These are phyloP conservation scores for Pilaira anomala DNA, from an alignment of 192 early-diverging fungal species.

Conservation along the genomic window DNA sequence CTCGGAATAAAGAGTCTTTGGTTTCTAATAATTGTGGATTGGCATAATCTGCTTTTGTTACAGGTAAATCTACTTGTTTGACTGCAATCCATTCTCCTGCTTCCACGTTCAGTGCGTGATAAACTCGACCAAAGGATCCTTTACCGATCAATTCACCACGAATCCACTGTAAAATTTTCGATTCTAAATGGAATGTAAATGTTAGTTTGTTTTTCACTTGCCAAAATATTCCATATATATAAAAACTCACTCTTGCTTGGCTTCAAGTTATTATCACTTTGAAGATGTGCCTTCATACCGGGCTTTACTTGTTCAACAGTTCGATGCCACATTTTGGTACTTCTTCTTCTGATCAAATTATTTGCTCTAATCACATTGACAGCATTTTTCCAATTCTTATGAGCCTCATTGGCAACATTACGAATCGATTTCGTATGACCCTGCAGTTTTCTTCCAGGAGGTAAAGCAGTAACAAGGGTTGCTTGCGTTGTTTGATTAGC, in stretches of 20 bases:
- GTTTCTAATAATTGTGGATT: conserved; percentile 43
- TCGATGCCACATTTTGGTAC: conserved; percentile 56
- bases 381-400: conserved; percentile 26
- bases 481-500: conserved; percentile 16
- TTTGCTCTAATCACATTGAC: conserved; percentile 34
- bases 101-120: conserved; percentile 68
- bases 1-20: conserved; percentile 62
- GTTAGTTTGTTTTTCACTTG: no score
- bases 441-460: conserved; percentile 12
- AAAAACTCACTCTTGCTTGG: not conserved
- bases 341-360: conserved; percentile 37
- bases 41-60: conserved; percentile 42
- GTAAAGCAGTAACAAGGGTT: conserved; percentile 18
- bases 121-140: conserved; percentile 80
- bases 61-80: conserved; percentile 74
- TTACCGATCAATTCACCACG: conserved; percentile 79
- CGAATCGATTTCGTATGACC: conserved; percentile 52
- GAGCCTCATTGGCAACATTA: conserved; percentile 48
- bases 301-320: conserved; percentile 48
- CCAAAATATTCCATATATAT: not conserved
- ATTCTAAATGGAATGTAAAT: conserved; percentile 9
- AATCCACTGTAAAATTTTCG: conserved; percentile 62
- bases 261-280: not conserved
- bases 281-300: conserved; percentile 10
- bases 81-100: conserved; percentile 76